Evolutionary conservation across 306 rosid genomes (phyloP).

Genomic region (Ochetophila trinervis): DNA sequence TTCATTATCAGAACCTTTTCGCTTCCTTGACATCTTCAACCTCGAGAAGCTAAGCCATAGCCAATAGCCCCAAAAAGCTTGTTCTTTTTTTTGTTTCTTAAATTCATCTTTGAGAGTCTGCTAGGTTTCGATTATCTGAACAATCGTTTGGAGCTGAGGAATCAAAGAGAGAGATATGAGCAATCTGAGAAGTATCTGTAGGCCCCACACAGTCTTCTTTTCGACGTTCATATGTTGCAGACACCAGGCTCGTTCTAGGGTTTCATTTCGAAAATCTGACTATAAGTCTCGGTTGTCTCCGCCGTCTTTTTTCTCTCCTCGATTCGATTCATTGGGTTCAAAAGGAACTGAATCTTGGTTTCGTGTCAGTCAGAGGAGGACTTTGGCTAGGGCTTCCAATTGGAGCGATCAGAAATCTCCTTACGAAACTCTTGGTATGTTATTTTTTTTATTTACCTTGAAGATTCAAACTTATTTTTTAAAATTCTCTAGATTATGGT

Average conservation of each 20-base stretch:
- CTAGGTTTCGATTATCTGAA: slow-evolving; percentile 5
- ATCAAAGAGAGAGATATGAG: slow-evolving; percentile 41
- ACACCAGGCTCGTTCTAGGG: slow-evolving; percentile 45
- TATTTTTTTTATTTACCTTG: slow-evolving; percentile 5
- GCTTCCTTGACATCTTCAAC: slow-evolving; percentile 37
- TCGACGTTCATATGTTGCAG: slow-evolving; percentile 55
- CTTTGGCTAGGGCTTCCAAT: slow-evolving; percentile 55
- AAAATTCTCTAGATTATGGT: background rate
- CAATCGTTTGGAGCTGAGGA: background rate
- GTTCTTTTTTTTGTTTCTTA: no score
- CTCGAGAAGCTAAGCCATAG: background rate
- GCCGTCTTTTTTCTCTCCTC: slow-evolving; percentile 30
- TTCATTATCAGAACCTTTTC: slow-evolving; percentile 24
- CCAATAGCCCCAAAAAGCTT: background rate
- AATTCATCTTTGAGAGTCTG: background rate
- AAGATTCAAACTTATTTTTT: background rate
- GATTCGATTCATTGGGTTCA: slow-evolving; percentile 37
- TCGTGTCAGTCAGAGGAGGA: slow-evolving; percentile 62
- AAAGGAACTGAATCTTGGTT: slow-evolving; percentile 40
- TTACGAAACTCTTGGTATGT: slow-evolving; percentile 78
- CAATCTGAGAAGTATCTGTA: slow-evolving; percentile 55
- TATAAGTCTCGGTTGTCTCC: slow-evolving; percentile 33
- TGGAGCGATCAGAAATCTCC: slow-evolving; percentile 83
- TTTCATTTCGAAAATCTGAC: slow-evolving; percentile 59
- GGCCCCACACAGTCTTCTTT: slow-evolving; percentile 52